Base-by-base conservation (phyloP, 805 yeast species). In the Metahyphopichia silvanorum region DNA sequence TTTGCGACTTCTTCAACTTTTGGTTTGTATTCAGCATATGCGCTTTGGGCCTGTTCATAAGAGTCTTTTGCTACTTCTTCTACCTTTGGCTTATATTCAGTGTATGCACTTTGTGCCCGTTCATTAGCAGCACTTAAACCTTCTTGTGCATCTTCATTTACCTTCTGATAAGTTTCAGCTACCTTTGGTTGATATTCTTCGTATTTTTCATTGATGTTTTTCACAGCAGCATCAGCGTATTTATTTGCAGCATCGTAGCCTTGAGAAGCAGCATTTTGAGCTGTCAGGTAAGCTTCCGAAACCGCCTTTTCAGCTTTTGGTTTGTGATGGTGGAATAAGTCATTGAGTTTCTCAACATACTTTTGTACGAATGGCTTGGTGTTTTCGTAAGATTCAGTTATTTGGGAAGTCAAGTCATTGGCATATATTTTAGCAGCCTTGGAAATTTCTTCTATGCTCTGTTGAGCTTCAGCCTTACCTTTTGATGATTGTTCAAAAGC, bases 371-470 rank as follows among this genome's bases (percentile, higher is more conserved):
- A 27, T 10, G 32, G 24, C 26, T 33, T 23, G 10, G 27, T 25
- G 5, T 38, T 27, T 20, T 34, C 32, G 24, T 32, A 34, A 16
- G 30, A 27, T 9, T 39, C 32, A n/a, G 29, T 27, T 26, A 45
- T 33, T 5, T 33, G 18, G n/a, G 24, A 15, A 7, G 34, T 24
- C 13, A 44, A 29, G 4, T 35, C 20, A 13, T 36, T 37, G 5
- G 43, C 40, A 27, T 28, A 43, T 25, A 36, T 40, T 4, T 23
- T 21, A 14, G 49, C 44, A 14, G 49, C 45, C 5, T 29, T 29
- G 20, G 39, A 36, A 12, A 49, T 36, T 13, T 33, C 37, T 16
- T 34, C 40, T 23, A 40, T 21, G 15, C 33, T 33, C 3, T 40
- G 37, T 16, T 43, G 15, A 14, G 41, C 13, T 18, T 39, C 29